phyloP scores from a whole-genome alignment of 2,329 filamentous ascomycete genomes.

The Thielaviopsis euricoi region DNA sequence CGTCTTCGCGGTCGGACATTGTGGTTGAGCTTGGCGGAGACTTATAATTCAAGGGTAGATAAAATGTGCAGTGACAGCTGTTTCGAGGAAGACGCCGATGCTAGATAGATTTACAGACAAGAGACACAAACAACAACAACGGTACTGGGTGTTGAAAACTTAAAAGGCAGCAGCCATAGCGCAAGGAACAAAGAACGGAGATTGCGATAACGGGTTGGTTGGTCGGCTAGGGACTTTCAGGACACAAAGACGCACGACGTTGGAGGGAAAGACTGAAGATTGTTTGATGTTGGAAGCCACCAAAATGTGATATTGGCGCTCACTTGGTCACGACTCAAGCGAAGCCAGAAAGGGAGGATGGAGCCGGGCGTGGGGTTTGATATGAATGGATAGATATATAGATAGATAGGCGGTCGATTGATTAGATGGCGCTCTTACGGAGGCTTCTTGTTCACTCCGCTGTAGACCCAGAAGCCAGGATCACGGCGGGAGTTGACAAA shows the following conservation, averaged over 20 bases:
- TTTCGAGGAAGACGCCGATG: not conserved
- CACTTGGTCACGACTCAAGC: no score
- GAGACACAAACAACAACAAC: not conserved
- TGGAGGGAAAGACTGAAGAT: no score
- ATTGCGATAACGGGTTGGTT: not conserved
- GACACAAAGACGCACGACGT: no score
- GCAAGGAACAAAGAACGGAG: not conserved
- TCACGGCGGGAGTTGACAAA: constrained; percentile 57
- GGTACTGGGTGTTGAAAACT: not conserved
- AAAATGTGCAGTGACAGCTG: not conserved
- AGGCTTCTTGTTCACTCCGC: constrained; percentile 92
- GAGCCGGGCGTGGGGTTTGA: not conserved
- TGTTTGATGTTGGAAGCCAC: no score
- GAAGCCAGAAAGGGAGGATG: no score
- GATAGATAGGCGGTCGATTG: not conserved
- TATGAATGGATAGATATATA: not conserved
- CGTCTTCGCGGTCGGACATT: constrained; percentile 53
- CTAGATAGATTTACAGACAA: not conserved
- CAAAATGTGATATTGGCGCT: no score
- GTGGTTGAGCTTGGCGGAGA: constrained; percentile 26
- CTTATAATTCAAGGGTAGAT: not conserved
- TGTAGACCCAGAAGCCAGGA: constrained; percentile 85
- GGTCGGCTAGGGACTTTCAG: not conserved
- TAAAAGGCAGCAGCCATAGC: constrained; percentile 5
- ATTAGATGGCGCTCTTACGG: constrained; percentile 50